phyloP scores from a whole-genome alignment of 1,284 basidiomycete species.

The Tylopilus sp. region DNA sequence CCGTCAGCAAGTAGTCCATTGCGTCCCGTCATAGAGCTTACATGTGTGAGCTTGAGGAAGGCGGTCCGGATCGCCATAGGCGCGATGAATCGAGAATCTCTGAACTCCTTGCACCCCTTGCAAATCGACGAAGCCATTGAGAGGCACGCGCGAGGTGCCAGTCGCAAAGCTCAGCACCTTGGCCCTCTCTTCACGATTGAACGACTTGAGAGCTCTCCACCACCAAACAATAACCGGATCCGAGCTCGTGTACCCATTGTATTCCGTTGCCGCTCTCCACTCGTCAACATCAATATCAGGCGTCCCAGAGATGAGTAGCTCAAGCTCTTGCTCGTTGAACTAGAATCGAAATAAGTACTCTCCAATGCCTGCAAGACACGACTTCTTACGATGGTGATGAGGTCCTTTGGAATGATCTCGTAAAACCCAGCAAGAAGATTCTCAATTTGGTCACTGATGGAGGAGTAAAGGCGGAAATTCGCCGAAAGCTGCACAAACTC shows the following conservation, averaged over 20 bases:
- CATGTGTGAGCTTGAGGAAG: slow-evolving; percentile 92
- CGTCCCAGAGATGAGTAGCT: slow-evolving; percentile 95
- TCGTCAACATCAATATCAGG: slow-evolving; percentile 99
- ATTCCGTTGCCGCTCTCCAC: slow-evolving; percentile 93
- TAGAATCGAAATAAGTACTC: slow-evolving; percentile 35
- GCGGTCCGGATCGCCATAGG: slow-evolving; percentile 81
- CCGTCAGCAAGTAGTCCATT: slow-evolving; percentile 12
- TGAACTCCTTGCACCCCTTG: slow-evolving; percentile 95
- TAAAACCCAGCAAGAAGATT: slow-evolving; percentile 90
- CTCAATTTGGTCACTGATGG: slow-evolving; percentile 96
- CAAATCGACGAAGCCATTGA: slow-evolving; percentile 89
- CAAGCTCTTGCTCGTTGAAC: slow-evolving; percentile 98
- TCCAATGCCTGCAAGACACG: not conserved
- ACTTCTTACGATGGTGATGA: slow-evolving; percentile 68
- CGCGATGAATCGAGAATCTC: slow-evolving; percentile 94
- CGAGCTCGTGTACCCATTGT: slow-evolving; percentile 80
- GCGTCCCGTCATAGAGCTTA: slow-evolving; percentile 35
- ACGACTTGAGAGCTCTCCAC: slow-evolving; percentile 98
- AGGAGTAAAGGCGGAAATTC: slow-evolving; percentile 89
- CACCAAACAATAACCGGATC: slow-evolving; percentile 98
- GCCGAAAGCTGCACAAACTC: slow-evolving; percentile 94
- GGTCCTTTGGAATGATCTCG: slow-evolving; percentile 89
- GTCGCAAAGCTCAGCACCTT: slow-evolving; percentile 98
- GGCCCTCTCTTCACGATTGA: slow-evolving; percentile 94
- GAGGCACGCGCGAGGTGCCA: slow-evolving; percentile 89